Evolutionary conservation across 768 basidiomycete species (phyloP).

Genomic region (Boletus tomentosulus): DNA sequence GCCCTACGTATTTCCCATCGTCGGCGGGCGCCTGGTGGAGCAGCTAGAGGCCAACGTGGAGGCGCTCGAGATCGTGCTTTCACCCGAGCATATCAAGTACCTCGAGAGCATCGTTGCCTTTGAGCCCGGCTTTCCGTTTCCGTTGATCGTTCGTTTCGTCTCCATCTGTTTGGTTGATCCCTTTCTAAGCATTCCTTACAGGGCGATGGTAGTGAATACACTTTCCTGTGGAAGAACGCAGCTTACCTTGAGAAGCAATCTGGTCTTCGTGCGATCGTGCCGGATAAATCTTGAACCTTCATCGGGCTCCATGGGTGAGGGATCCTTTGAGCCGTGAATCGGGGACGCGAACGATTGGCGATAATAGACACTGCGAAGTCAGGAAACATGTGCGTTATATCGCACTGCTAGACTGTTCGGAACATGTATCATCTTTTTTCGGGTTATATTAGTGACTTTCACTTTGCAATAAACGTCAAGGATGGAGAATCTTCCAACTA

Average conservation of each 20-base stretch:
- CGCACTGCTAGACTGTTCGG: too few species aligned
- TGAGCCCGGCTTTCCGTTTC: constrained; percentile 42
- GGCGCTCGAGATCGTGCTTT: constrained; percentile 45
- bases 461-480: too few species aligned
- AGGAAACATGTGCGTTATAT: too few species aligned
- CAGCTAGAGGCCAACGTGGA: constrained; percentile 48
- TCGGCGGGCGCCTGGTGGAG: constrained; percentile 50
- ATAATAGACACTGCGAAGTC: too few species aligned
- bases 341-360: too few species aligned
- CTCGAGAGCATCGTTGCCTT: constrained; percentile 43
- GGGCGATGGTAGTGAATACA: constrained; percentile 27
- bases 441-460: too few species aligned
- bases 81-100: constrained; percentile 41
- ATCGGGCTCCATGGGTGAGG: neutral
- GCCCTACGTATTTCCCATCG: constrained; percentile 48
- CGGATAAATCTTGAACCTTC: neutral
- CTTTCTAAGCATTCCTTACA: constrained; percentile 3
- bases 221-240: constrained; percentile 8
- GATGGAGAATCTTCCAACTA: too few species aligned
- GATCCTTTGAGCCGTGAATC: neutral
- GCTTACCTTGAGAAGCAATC: constrained; percentile 22
- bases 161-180: neutral
- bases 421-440: too few species aligned
- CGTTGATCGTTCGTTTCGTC: constrained; percentile 27
- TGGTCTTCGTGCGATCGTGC: constrained; percentile 1